A percentile compares a stretch with the other conserved stretches of the same genome.
These are phyloP conservation scores for Boletus subparvulus DNA, from an alignment of 768 basidiomycete genomes.

Conservation along the genomic window DNA sequence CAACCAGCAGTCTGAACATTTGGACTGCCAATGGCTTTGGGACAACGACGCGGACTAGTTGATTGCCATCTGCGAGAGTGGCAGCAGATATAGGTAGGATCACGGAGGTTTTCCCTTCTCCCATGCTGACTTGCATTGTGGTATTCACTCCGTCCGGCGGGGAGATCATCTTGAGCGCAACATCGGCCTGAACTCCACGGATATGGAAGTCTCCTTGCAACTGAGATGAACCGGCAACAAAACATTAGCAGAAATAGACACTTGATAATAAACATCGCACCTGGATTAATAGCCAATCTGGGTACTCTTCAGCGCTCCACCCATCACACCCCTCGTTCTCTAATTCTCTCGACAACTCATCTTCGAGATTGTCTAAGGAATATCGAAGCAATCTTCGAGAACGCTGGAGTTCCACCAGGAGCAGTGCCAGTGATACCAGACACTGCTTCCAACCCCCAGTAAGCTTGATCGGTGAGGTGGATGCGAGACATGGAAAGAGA, in stretches of 20 bases:
- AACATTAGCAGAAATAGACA: too few relatives aligned
- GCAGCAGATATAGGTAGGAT: conserved; percentile 44
- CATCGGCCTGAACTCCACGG: too few relatives aligned
- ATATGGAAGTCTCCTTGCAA: too few relatives aligned
- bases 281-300: background rate
- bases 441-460: background rate
- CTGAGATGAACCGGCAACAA: too few relatives aligned
- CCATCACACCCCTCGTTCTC: background rate
- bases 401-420: background rate
- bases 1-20: conserved; percentile 45
- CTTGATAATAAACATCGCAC: too few relatives aligned
- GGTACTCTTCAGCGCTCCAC: background rate
- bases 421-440: background rate
- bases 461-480: background rate
- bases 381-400: background rate
- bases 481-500: background rate
- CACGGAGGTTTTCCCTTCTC: conserved; percentile 49
- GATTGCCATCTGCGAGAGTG: conserved; percentile 41
- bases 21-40: conserved; percentile 41
- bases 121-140: conserved; percentile 53
- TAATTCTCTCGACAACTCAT: background rate
- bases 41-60: conserved; percentile 45
- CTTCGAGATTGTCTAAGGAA: background rate
- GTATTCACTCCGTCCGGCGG: conserved; percentile 37
- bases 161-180: conserved; percentile 39